A percentile compares a stretch with the other conserved stretches of the same genome.
Evolutionary conservation across 1,284 basidiomycete genomes (phyloP).

Genomic region (Cryptococcus depauperatus): DNA sequence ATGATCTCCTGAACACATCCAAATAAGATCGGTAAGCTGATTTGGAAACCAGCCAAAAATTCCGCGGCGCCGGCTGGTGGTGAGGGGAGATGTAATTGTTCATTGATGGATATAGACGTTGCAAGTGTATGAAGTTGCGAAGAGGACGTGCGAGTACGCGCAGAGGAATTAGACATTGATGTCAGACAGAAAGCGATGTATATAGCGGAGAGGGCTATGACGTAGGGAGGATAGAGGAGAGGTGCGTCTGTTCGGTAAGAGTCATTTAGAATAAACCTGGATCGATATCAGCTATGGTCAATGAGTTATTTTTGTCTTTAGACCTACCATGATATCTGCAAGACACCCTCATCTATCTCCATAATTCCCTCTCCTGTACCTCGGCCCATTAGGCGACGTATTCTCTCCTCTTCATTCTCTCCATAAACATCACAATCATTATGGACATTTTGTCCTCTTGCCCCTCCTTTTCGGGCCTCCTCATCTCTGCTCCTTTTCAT

Average conservation of each 20-base stretch:
- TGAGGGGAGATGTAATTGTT: conserved; percentile 27
- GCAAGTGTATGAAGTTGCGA: conserved; percentile 47
- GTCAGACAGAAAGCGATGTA: conserved; percentile 63
- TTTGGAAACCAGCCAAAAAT: conserved; percentile 77
- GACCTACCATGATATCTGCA: conserved; percentile 48
- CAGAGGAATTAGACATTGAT: conserved; percentile 24
- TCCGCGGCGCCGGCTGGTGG: conserved; percentile 43
- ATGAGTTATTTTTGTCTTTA: too few species aligned
- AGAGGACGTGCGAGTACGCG: conserved; percentile 46
- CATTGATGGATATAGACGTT: conserved; percentile 32
- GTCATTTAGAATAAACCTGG: conserved; percentile 92
- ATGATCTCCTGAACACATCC: conserved; percentile 87
- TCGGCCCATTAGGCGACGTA: conserved; percentile 36
- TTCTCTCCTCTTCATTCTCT: conserved; percentile 32
- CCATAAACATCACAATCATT: conserved; percentile 9
- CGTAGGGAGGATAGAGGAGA: conserved; percentile 84
- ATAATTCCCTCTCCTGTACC: conserved; percentile 43
- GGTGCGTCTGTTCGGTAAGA: conserved; percentile 85
- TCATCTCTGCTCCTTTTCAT: conserved; percentile 29
- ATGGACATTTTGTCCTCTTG: not conserved
- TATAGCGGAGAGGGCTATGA: conserved; percentile 83
- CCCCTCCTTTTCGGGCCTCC: conserved; percentile 16
- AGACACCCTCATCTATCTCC: conserved; percentile 47
- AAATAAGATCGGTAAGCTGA: conserved; percentile 72
- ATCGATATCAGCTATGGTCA: not conserved